Base-by-base conservation (phyloP, 768 basidiomycete genomes). In the Naematelia encephala region DNA sequence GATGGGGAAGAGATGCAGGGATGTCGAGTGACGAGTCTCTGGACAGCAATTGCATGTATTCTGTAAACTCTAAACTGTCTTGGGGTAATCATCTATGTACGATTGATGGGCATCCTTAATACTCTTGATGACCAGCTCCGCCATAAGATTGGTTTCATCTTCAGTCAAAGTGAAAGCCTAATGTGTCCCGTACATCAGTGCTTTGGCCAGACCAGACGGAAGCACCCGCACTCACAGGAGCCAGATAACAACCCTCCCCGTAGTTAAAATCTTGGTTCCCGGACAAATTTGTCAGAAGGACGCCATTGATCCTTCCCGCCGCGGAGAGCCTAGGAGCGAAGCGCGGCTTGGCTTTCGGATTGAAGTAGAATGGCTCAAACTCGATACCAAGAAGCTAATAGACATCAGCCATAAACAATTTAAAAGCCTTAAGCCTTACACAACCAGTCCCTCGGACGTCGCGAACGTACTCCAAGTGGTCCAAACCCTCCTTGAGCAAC, bases 391-490 rank as follows among this genome's bases (percentile, higher is more conserved):
- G 44, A 23, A 5, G 44, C 5, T 19, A 11, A n/a, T 42, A 11
- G 39, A n/a, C 44, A 46, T 21, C 19, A 48, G 19, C 2, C 26
- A 49, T n/a, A n/a, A n/a, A n/a, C n/a, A n/a, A n/a, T n/a, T n/a
- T n/a, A n/a, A n/a, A 21, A 2, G 13, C 2, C n/a, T 21, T 22
- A 49, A 12, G 16, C 56, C 62, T 56, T 25, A 61, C 64, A 47
- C 61, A 42, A 27, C 64, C 64, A 29, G 26, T 59, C 19, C 64
- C 64, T 39, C 64, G 30, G 21, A 65, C 43, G 56, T 65, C 60
- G 29, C 19, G 48, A 2, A 65, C 57, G 5, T 29, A 48, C 13
- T 57, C 21, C 1, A 51, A 29, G 22, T 46, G 57, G 25, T 39
- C 46, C 14, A 56, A 52, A 11, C 21, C 57, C 42, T 30, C 39